Conservation (phyloP, 2,329 filamentous ascomycete genomes). For the Emmonsiellopsis sp. region DNA sequence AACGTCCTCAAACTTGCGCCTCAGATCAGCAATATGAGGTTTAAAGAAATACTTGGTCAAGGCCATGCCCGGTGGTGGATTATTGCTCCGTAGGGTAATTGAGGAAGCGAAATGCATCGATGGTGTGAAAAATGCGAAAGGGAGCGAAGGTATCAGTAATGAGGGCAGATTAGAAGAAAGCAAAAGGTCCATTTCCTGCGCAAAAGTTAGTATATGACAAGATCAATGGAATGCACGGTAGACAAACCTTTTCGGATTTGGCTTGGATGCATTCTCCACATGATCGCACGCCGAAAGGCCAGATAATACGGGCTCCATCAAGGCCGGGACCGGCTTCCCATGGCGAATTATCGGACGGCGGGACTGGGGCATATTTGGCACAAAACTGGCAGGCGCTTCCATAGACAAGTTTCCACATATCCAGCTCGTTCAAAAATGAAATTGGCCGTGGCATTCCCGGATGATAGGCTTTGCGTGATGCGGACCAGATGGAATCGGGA, state of each 20-base stretch:
- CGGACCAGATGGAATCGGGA: constrained; percentile 61
- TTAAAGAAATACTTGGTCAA: constrained; percentile 59
- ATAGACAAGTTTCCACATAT: constrained; percentile 66
- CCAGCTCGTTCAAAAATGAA: constrained; percentile 54
- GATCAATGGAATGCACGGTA: constrained; percentile 10
- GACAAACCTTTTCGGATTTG: constrained; percentile 55
- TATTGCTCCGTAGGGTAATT: constrained; percentile 41
- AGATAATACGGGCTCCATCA: constrained; percentile 54
- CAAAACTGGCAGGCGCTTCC: constrained; percentile 60
- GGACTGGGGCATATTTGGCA: constrained; percentile 27
- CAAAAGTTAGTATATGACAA: constrained; percentile 16
- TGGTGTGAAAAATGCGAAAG: constrained; percentile 56
- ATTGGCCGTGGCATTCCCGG: constrained; percentile 62
- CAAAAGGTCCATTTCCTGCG: constrained; percentile 60
- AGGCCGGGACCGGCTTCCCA: constrained; percentile 55
- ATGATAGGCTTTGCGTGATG: constrained; percentile 56
- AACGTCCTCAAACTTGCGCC: constrained; percentile 53
- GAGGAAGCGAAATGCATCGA: constrained; percentile 53
- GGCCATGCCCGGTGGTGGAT: constrained; percentile 37
- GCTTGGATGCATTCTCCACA: constrained; percentile 58
- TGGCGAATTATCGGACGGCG: constrained; percentile 27
- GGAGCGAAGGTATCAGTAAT: constrained; percentile 56
- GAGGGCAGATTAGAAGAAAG: constrained; percentile 53
- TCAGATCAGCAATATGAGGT: constrained; percentile 53
- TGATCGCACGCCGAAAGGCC: constrained; percentile 58